Evolutionary conservation across 371 early-diverging fungal genomes (phyloP).

Genomic region (Mortierella sp.): DNA sequence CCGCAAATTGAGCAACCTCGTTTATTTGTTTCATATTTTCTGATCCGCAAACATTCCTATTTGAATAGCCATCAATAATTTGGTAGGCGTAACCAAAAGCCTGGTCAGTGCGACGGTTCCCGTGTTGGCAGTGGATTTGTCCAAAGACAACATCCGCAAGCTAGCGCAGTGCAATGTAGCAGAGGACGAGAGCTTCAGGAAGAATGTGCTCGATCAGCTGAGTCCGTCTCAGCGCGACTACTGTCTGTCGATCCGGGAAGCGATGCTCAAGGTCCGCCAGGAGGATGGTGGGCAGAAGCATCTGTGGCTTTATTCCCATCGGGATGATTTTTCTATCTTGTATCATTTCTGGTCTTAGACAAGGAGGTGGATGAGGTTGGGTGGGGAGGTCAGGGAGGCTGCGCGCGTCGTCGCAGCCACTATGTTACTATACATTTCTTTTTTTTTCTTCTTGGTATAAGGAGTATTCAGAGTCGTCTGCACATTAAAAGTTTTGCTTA

Average conservation of each 20-base stretch:
- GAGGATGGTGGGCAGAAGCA: slow-evolving; percentile 65
- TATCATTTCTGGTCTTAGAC: slow-evolving; percentile 51
- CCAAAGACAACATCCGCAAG: slow-evolving; percentile 68
- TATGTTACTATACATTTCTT: background rate
- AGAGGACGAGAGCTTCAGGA: slow-evolving; percentile 75
- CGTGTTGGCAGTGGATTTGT: slow-evolving; percentile 79
- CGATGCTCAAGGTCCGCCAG: slow-evolving; percentile 67
- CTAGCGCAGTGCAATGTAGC: slow-evolving; percentile 72
- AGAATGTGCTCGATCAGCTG: slow-evolving; percentile 54
- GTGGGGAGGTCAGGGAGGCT: too few relatives aligned
- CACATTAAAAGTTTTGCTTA: background rate
- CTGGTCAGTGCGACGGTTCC: slow-evolving; percentile 69
- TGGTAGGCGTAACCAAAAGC: slow-evolving; percentile 68
- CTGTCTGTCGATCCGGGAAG: slow-evolving; percentile 57
- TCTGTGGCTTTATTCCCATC: slow-evolving; percentile 82
- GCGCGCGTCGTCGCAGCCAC: background rate
- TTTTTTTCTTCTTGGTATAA: background rate
- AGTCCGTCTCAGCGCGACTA: slow-evolving; percentile 73
- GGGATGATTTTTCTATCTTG: slow-evolving; percentile 71
- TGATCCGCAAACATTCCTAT: too few relatives aligned
- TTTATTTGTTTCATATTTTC: slow-evolving; percentile 4
- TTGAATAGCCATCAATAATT: slow-evolving; percentile 64
- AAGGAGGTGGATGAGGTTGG: background rate
- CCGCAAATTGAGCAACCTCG: background rate
- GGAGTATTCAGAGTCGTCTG: background rate